Base-by-base conservation (phyloP, 1,284 basidiomycete genomes). In the Trametes sp. region DNA sequence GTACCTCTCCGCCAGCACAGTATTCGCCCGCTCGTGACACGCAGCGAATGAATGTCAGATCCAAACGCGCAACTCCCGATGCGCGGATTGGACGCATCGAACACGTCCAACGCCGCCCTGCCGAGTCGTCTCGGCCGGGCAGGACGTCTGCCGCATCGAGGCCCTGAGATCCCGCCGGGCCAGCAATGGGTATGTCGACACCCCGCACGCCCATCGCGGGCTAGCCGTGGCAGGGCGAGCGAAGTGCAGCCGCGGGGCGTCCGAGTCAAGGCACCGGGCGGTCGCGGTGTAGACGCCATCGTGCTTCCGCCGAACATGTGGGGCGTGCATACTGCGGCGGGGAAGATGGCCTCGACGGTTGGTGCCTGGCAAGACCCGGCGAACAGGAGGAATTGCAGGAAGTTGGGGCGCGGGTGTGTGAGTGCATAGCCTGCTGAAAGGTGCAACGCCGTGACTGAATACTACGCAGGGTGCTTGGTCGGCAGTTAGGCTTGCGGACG, bases 81-180 rank as follows among this genome's bases (percentile, higher is more conserved):
- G 36, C 48, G 48, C 56, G 46, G 48, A 58, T 58, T 52, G 57
- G 57, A 52, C 49, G 57, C 36, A 26, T 31, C 28, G 38, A 19
- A 44, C 57, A 33, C 38, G 48, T 51, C 56, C 26, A 21, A 29
- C 24, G 5, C 7, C 33, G 16, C 11, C 16, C 46, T 23, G 46
- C 36, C 36, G 31, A 29, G 46, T 28, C 6, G 36, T 23, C 33
- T 13, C 16, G n/a, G 16, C 36, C 7, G 38, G 26, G 24, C 9
- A 35, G 24, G 35, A 19, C 56, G 28, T 29, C 46, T 45, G 38
- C 41, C 49, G 49, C 57, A 50, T 44, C 38, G 38, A 45, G 57
- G 48, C 31, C 57, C 51, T 28, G 24, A 53, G 51, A 53, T 53
- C 51, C 51, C 51, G 23, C 23, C 36, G 5, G 11, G 3, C 51